Evolutionary conservation across 805 yeast genomes (phyloP), one percentile per base, ranked within the genome.

Genomic region (Priceomyces melissophilus): DNA sequence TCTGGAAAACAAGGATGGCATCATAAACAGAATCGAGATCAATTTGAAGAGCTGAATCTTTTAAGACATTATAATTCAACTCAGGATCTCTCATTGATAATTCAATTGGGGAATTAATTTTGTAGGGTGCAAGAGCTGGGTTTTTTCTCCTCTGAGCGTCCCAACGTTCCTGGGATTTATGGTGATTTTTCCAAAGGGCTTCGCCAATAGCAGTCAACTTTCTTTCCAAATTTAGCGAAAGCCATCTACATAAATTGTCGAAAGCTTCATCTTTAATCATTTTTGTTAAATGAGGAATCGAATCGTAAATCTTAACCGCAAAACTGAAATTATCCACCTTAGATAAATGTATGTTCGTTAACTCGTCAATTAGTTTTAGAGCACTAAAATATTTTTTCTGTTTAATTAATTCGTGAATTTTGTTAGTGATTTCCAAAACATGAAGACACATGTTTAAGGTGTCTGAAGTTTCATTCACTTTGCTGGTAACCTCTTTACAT

Each of bases 31-130:
- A 84, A n/a, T 80, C 75, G 42, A 90, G 60, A 41, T 82, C 81
- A 26, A 88, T 48, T 30, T 55, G 57, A 16, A 61, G 44, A 4
- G 39, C 37, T 13, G 53, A 65, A 38, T 74, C 76, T 6, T 71
- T 65, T 37, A 82, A 62, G 2, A 82, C 71, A 49, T 76, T 71
- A 42, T 76, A 73, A 48, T 66, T 70, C 42, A 60, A 57, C 38
- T 67, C 64, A 0, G 82, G 72, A 34, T 78, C 80, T 52, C 97
- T 72, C 55, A 88, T 69, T 5, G 95, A 79, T 6, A 78, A 61
- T 59, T 91, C 98, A 4, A 90, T 86, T 0, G 96, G 86, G 0
- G 96, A 86, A 58, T 90, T 90, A 48, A 91, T 76, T 52, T 84
- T 81, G 58, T 78, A 87, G 6, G 75, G 64, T 3, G 69, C 59